Percentiles rank a stretch among this genome's conserved stretches.
These are phyloP conservation scores for Hygrophila difformis DNA, from an alignment of 257 asterid species.

Conservation along the genomic window DNA sequence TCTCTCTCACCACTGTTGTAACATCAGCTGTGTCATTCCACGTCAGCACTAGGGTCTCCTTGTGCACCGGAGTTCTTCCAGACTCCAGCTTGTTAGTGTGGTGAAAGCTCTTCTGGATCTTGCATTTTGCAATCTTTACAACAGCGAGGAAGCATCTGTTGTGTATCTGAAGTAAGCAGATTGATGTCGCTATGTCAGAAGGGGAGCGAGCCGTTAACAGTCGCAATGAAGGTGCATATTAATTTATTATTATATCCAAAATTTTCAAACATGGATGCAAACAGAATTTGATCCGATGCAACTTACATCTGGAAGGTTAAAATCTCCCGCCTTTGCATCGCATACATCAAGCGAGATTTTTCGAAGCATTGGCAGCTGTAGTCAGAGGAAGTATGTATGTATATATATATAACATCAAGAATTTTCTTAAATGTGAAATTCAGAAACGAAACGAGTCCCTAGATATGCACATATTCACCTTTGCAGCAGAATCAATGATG, in stretches of 20 bases:
- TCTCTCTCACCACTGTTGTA: slow-evolving; percentile 66
- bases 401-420: no score
- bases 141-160: slow-evolving; percentile 49
- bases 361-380: slow-evolving; percentile 85
- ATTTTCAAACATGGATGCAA: background rate
- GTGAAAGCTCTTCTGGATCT: slow-evolving; percentile 29
- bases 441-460: background rate
- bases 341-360: slow-evolving; percentile 71
- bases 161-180: slow-evolving; percentile 35
- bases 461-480: slow-evolving; percentile 28
- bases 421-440: background rate
- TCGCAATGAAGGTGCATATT: no score
- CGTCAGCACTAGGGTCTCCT: slow-evolving; percentile 53
- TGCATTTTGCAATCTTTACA: slow-evolving; percentile 76
- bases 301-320: slow-evolving; percentile 73
- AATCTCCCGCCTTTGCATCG: slow-evolving; percentile 70
- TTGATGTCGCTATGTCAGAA: no score
- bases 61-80: slow-evolving; percentile 49
- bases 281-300: background rate
- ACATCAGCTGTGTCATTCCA: slow-evolving; percentile 54
- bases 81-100: slow-evolving; percentile 22
- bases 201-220: no score
- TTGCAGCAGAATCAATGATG: slow-evolving; percentile 45
- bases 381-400: no score
- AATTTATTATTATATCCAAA: background rate